phyloP scores from a whole-genome alignment of 352 stramenopile genomes.

The Globisporangium mamillatum region DNA sequence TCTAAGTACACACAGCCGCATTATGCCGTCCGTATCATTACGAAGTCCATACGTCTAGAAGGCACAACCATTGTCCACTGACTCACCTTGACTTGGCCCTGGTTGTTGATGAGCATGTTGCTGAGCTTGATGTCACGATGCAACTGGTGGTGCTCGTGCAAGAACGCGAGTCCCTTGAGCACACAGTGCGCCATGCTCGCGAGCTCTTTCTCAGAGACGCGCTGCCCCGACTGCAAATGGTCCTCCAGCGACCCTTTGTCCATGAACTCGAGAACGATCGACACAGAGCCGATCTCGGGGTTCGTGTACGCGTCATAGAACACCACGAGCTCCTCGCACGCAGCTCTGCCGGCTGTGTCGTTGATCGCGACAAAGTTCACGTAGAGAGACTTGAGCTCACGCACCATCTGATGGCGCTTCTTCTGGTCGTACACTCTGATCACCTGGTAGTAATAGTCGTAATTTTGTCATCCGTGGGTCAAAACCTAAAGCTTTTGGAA shows the following conservation, averaged over 20 bases:
- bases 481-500: too few relatives aligned
- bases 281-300: conserved; percentile 78
- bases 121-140: conserved; percentile 95
- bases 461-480: not conserved
- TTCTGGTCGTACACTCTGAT: conserved; percentile 88
- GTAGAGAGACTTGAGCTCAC: conserved; percentile 84
- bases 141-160: conserved; percentile 88
- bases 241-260: conserved; percentile 89
- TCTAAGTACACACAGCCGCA: conserved; percentile 24
- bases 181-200: conserved; percentile 76
- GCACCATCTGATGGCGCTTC: conserved; percentile 87
- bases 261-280: conserved; percentile 95
- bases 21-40: not conserved
- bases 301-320: conserved; percentile 94
- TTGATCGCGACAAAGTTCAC: conserved; percentile 74
- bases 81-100: conserved; percentile 65
- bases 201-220: conserved; percentile 67
- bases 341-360: conserved; percentile 35
- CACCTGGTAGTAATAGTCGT: conserved; percentile 21
- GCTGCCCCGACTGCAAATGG: conserved; percentile 42
- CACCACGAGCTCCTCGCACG: conserved; percentile 80
- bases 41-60: not conserved
- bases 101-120: conserved; percentile 92
- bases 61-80: not conserved
- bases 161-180: conserved; percentile 81